Percentiles rank a stretch among this genome's conserved stretches.
Evolutionary conservation across 2,329 filamentous ascomycete species (phyloP).

Genomic region (Metarhizium rileyi): DNA sequence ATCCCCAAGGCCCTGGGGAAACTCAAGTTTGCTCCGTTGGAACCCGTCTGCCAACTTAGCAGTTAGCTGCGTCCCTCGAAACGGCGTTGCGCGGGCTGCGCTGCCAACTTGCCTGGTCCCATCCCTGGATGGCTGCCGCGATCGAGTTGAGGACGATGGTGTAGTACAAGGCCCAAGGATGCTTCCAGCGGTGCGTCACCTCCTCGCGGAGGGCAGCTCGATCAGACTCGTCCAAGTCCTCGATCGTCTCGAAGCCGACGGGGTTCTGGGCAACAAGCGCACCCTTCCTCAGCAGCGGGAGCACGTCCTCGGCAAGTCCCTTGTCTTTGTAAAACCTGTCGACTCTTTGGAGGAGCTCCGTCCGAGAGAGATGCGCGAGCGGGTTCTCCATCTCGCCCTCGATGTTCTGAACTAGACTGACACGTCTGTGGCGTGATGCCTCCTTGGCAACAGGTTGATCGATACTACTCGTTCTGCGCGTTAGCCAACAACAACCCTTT

Average conservation of each 20-base stretch:
- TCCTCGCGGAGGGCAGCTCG: slow-evolving; percentile 32
- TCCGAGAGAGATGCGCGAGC: slow-evolving; percentile 39
- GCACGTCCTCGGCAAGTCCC: slow-evolving; percentile 33
- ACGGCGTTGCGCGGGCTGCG: too few relatives aligned
- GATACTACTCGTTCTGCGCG: not conserved
- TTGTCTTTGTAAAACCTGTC: slow-evolving; percentile 41
- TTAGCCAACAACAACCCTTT: not conserved
- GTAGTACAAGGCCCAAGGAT: slow-evolving; percentile 39
- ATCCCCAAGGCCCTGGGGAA: slow-evolving; percentile 37
- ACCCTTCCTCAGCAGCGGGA: slow-evolving; percentile 30
- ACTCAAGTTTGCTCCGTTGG: slow-evolving; percentile 38
- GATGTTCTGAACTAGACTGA: slow-evolving; percentile 12
- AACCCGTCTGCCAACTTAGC: slow-evolving; percentile 23
- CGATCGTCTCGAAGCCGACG: slow-evolving; percentile 22
- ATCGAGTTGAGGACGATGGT: slow-evolving; percentile 41
- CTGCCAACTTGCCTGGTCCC: slow-evolving; percentile 30
- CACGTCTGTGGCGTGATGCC: not conserved
- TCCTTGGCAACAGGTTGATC: not conserved
- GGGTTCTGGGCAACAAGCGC: slow-evolving; percentile 26
- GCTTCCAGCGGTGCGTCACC: slow-evolving; percentile 50
- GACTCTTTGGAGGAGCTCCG: slow-evolving; percentile 43
- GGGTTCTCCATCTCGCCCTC: slow-evolving; percentile 32
- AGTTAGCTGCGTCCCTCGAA: not conserved
- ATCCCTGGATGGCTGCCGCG: slow-evolving; percentile 42
- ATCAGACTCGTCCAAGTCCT: slow-evolving; percentile 21